A percentile compares a stretch with the other conserved stretches of the same genome.
Evolutionary conservation across 129 eudicot species (phyloP).

Genomic region (Silybum marianum): DNA sequence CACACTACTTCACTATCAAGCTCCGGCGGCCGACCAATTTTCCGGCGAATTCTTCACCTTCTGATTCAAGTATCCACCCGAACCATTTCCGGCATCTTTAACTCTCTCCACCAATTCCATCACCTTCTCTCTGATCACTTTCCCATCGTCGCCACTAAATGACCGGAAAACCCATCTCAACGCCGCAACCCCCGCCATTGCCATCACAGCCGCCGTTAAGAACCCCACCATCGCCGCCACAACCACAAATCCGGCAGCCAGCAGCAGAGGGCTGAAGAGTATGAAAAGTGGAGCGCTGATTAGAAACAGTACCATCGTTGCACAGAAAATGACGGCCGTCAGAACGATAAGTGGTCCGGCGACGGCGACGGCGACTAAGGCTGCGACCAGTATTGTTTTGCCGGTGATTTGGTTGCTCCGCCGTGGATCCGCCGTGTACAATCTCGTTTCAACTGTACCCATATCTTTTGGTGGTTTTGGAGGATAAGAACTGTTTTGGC

Average conservation of each 20-base stretch:
- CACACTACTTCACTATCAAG: not conserved
- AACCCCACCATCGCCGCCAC: not conserved
- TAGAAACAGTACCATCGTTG: not conserved
- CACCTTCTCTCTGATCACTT: not conserved
- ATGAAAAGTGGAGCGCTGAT: not conserved
- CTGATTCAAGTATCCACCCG: not conserved
- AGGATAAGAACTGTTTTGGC: not conserved
- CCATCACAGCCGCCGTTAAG: not conserved
- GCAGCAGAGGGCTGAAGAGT: not conserved
- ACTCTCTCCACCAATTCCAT: not conserved
- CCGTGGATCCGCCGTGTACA: not conserved
- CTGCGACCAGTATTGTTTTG: not conserved
- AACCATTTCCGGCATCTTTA: not conserved
- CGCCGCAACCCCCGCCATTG: not conserved
- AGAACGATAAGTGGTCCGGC: not conserved
- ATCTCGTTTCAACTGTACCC: not conserved
- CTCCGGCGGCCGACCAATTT: not conserved
- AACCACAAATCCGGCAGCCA: not conserved
- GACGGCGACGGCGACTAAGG: not conserved
- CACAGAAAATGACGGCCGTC: not conserved
- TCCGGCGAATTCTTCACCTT: not conserved
- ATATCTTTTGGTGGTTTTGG: not conserved
- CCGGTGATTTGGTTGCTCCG: not conserved
- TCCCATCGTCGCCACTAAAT: not conserved
- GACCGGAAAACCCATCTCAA: conserved; percentile 10